Percentiles rank a stretch among this genome's conserved stretches.
phyloP scores from a whole-genome alignment of 176 grass and related monocot genomes.

The Elymus sibiricus region DNA sequence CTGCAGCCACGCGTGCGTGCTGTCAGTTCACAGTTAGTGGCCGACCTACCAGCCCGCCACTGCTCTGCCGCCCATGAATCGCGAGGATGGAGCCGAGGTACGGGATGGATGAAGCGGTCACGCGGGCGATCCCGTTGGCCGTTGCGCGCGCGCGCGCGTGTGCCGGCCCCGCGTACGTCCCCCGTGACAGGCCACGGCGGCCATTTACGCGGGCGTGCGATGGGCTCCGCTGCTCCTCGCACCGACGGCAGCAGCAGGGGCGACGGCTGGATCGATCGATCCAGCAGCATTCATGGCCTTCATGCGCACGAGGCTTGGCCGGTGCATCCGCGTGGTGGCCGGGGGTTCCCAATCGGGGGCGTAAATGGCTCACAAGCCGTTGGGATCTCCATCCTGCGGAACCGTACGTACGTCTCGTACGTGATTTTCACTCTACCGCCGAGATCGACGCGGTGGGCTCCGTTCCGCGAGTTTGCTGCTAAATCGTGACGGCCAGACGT shows the following conservation, averaged over 20 bases:
- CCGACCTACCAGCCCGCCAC: background rate
- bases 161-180: background rate
- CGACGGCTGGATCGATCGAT: background rate
- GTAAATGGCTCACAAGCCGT: slow-evolving; percentile 29
- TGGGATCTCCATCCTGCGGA: background rate
- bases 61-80: slow-evolving; percentile 14
- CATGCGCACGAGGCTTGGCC: slow-evolving; percentile 21
- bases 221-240: background rate
- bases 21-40: background rate
- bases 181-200: slow-evolving; percentile 9
- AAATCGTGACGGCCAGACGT: too few species aligned
- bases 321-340: background rate
- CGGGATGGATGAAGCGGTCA: background rate
- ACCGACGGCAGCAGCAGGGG: background rate
- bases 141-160: background rate
- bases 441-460: too few species aligned
- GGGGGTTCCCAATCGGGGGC: background rate
- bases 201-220: slow-evolving; percentile 6
- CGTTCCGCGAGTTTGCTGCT: too few species aligned
- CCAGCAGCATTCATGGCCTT: slow-evolving; percentile 38
- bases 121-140: slow-evolving; percentile 16
- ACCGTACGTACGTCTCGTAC: background rate
- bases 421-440: too few species aligned
- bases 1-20: too few species aligned
- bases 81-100: background rate